phyloP scores from a whole-genome alignment of 805 yeast genomes.

The Saturnispora gosingensis region DNA sequence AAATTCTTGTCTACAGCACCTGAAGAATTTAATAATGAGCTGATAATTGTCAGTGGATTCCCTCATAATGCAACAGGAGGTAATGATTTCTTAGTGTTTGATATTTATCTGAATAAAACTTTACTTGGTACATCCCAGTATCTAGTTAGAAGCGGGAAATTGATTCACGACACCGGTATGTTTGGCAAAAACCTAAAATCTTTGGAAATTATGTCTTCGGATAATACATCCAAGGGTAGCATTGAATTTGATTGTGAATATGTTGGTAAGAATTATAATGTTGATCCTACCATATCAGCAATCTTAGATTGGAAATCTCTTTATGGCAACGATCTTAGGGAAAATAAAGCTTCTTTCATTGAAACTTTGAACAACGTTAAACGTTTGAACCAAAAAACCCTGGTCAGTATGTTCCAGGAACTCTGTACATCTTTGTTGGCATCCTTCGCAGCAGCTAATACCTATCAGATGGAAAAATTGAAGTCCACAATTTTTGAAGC shows the following conservation, averaged over 20 bases:
- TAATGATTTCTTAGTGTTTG: slow-evolving; percentile 46
- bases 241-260: slow-evolving; percentile 52
- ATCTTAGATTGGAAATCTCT: slow-evolving; percentile 45
- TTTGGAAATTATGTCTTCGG: slow-evolving; percentile 34
- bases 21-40: slow-evolving; percentile 65
- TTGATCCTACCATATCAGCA: slow-evolving; percentile 44
- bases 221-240: slow-evolving; percentile 34
- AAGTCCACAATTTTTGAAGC: slow-evolving; percentile 39
- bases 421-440: slow-evolving; percentile 35
- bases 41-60: slow-evolving; percentile 54
- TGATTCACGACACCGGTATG: slow-evolving; percentile 28
- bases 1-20: slow-evolving; percentile 64
- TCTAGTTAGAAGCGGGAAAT: slow-evolving; percentile 24
- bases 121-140: slow-evolving; percentile 51
- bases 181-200: slow-evolving; percentile 31
- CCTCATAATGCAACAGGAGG: slow-evolving; percentile 25
- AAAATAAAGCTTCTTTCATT: slow-evolving; percentile 35
- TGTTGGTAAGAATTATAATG: slow-evolving; percentile 58
- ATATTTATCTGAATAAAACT: slow-evolving; percentile 55
- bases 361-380: slow-evolving; percentile 41
- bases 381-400: slow-evolving; percentile 42
- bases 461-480: slow-evolving; percentile 19
- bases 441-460: slow-evolving; percentile 17
- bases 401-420: slow-evolving; percentile 54
- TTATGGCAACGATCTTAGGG: slow-evolving; percentile 34